Percentiles rank a stretch among this genome's conserved stretches.
Evolutionary conservation across 2,329 filamentous ascomycete species (phyloP).

Genomic region (Beauveria australis): DNA sequence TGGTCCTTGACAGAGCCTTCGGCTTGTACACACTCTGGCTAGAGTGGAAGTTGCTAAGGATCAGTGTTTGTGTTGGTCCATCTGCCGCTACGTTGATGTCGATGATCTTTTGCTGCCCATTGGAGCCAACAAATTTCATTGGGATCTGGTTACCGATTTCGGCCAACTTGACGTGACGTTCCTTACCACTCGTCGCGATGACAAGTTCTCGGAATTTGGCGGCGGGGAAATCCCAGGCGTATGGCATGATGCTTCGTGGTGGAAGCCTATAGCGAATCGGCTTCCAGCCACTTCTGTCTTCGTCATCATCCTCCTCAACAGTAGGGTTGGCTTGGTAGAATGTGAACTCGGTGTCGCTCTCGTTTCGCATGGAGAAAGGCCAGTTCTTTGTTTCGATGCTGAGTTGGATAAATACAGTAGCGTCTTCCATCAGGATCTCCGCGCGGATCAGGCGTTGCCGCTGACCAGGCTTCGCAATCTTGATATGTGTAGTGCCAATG

Average conservation of each 20-base stretch:
- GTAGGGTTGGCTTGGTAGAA: conserved; percentile 96
- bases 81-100: conserved; percentile 95
- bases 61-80: conserved; percentile 88
- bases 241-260: conserved; percentile 95
- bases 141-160: conserved; percentile 96
- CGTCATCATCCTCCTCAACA: conserved; percentile 78
- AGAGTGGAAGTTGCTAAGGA: conserved; percentile 86
- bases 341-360: conserved; percentile 92
- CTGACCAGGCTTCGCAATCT: conserved; percentile 83
- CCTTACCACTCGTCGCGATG: conserved; percentile 44
- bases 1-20: conserved; percentile 41
- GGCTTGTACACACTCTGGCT: conserved; percentile 84
- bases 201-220: conserved; percentile 94
- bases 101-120: conserved; percentile 74
- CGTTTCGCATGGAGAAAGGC: conserved; percentile 98
- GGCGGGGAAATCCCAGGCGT: conserved; percentile 97
- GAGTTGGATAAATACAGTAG: conserved; percentile 87
- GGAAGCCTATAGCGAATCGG: conserved; percentile 89
- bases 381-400: conserved; percentile 89
- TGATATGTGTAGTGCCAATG: conserved; percentile 84
- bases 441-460: conserved; percentile 80
- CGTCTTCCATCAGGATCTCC: conserved; percentile 85
- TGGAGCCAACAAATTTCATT: conserved; percentile 71
- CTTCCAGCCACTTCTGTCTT: conserved; percentile 81
- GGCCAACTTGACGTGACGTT: conserved; percentile 86